A percentile compares a stretch with the other conserved stretches of the same genome.
phyloP scores from a whole-genome alignment of 2,329 filamentous ascomycete species.

The Lanzia echinophila region DNA sequence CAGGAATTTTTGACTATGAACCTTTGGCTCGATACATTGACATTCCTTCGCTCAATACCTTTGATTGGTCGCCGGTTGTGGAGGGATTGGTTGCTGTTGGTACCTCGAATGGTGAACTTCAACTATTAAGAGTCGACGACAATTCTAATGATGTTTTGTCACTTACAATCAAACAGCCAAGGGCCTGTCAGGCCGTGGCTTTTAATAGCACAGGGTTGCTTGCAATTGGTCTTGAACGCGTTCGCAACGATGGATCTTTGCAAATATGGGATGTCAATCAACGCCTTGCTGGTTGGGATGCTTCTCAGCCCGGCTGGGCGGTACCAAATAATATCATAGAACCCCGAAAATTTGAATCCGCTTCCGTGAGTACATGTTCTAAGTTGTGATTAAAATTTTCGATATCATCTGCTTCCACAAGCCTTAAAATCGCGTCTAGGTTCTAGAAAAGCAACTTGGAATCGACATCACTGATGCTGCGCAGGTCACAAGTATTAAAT shows the following conservation, averaged over 20 bases:
- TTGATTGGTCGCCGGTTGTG: conserved; percentile 59
- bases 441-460: too few relatives aligned
- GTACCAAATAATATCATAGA: conserved; percentile 31
- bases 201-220: conserved; percentile 68
- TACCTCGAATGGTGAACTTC: conserved; percentile 67
- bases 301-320: conserved; percentile 40
- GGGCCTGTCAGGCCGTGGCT: conserved; percentile 74
- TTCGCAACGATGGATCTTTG: conserved; percentile 73
- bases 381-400: neutral
- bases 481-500: conserved; percentile 75
- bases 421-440: neutral
- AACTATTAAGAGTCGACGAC: conserved; percentile 66
- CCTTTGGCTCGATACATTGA: conserved; percentile 55
- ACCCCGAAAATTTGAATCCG: conserved; percentile 50
- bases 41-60: conserved; percentile 56
- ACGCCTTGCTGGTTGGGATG: conserved; percentile 45
- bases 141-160: conserved; percentile 58
- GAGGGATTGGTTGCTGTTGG: conserved; percentile 67
- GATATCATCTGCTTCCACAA: neutral
- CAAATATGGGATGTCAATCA: conserved; percentile 75
- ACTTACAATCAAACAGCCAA: conserved; percentile 65
- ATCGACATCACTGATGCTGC: conserved; percentile 41
- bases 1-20: conserved; percentile 50
- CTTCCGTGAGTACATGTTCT: conserved; percentile 5
- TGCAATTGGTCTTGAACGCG: conserved; percentile 72